Conservation (phyloP, 2,329 filamentous ascomycete species). For the Ascochyta viciae-villosae region DNA sequence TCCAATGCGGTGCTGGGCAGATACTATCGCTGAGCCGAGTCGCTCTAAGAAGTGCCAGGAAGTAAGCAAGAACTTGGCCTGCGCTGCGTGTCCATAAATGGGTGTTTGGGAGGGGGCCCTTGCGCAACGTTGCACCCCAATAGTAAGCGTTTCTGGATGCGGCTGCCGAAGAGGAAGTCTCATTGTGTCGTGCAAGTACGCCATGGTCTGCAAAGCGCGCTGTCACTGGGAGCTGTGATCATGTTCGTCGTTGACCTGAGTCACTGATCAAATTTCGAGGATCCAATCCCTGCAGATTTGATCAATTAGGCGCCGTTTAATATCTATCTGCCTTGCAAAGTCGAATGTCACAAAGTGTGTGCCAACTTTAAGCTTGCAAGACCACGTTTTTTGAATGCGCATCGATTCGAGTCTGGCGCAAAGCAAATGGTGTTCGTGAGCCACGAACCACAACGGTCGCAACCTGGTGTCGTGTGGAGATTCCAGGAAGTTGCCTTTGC, state of each 20-base stretch:
- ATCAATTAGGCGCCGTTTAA: conserved; percentile 13
- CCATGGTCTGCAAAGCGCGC: not conserved
- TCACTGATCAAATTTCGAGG: not conserved
- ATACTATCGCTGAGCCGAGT: conserved; percentile 8
- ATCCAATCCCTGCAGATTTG: conserved; percentile 10
- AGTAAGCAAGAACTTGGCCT: conserved; percentile 9
- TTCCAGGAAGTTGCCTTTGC: conserved; percentile 3
- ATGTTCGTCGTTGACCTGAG: not conserved
- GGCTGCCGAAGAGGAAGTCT: not conserved
- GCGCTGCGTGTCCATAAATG: not conserved
- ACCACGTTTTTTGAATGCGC: no score
- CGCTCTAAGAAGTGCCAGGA: conserved; percentile 1
- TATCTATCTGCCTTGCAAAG: conserved; percentile 3
- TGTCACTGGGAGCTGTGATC: not conserved
- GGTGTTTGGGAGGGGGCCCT: conserved; percentile 8
- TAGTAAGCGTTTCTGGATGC: not conserved
- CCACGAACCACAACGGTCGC: not conserved
- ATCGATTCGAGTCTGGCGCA: no score
- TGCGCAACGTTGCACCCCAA: conserved; percentile 17
- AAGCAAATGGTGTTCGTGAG: not conserved
- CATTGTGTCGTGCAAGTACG: not conserved
- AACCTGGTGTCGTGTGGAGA: conserved; percentile 8
- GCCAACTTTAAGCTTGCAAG: no score
- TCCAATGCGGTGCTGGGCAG: conserved; percentile 6
- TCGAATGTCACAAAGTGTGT: not conserved